Conservation (phyloP, 768 basidiomycete genomes). For the Calocera cornea region DNA sequence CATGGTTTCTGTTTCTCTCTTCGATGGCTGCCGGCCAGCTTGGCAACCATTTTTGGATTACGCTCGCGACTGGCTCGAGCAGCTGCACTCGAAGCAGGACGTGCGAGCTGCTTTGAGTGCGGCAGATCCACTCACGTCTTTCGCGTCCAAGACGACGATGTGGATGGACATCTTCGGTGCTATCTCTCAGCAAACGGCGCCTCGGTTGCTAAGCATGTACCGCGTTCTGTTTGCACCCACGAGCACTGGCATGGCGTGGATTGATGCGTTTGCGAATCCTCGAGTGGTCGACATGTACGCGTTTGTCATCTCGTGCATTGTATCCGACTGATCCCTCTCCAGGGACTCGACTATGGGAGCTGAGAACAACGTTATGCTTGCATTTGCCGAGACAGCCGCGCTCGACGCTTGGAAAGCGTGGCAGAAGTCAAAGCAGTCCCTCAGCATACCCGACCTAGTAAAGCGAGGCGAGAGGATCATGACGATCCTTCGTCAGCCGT, state of each 20-base stretch:
- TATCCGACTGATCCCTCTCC: slow-evolving; percentile 18
- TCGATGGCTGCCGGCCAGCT: slow-evolving; percentile 51
- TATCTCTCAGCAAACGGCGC: neutral
- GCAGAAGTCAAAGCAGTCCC: slow-evolving; percentile 33
- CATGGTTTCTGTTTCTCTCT: slow-evolving; percentile 56
- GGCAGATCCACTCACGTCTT: neutral
- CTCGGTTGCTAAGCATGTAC: neutral
- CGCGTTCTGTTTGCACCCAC: neutral
- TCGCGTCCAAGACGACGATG: neutral
- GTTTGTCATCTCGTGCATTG: neutral
- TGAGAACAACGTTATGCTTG: slow-evolving; percentile 63
- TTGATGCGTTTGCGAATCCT: neutral
- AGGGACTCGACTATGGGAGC: slow-evolving; percentile 64
- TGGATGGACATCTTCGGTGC: slow-evolving; percentile 50
- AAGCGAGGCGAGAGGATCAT: neutral
- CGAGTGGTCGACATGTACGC: neutral
- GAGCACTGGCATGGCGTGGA: neutral
- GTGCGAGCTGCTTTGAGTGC: neutral
- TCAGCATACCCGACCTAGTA: neutral
- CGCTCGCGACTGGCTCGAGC: slow-evolving; percentile 56
- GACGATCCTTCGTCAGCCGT: neutral
- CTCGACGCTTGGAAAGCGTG: slow-evolving; percentile 62
- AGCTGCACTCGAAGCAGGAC: neutral
- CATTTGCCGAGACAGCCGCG: slow-evolving; percentile 55
- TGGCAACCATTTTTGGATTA: slow-evolving; percentile 60